phyloP scores from a whole-genome alignment of 208 protist genomes.

The Acanthamoeba sp. region DNA sequence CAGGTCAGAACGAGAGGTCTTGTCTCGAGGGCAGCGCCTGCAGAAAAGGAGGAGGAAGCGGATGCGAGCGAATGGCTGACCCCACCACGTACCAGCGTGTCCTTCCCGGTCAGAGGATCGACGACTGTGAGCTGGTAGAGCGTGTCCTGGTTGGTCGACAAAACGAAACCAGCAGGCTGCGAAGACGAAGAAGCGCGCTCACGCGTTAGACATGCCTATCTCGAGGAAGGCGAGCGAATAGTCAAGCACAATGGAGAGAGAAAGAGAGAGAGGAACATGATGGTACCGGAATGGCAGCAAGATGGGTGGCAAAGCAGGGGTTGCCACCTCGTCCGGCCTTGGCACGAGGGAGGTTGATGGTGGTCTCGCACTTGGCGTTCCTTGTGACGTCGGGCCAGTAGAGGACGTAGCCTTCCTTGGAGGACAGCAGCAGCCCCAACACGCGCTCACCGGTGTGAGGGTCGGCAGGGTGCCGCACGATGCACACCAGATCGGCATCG shows the following conservation, averaged over 20 bases:
- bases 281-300: background rate
- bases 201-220: no score
- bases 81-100: conserved; percentile 30
- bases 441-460: conserved; percentile 39
- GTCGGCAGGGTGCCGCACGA: background rate
- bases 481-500: conserved; percentile 21
- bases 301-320: conserved; percentile 20
- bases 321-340: background rate
- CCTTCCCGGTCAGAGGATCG: conserved; percentile 28
- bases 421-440: background rate
- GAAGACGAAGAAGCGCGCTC: background rate
- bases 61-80: no score
- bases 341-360: background rate
- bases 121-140: conserved; percentile 31
- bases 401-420: conserved; percentile 27
- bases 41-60: no score
- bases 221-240: no score
- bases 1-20: no score
- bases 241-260: no score
- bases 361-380: conserved; percentile 41
- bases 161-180: conserved; percentile 28
- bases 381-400: conserved; percentile 38
- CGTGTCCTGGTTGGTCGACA: conserved; percentile 29
- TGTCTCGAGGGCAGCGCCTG: no score
- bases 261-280: background rate